phyloP scores from a whole-genome alignment of 768 basidiomycete species.

The Boletus sp. region DNA sequence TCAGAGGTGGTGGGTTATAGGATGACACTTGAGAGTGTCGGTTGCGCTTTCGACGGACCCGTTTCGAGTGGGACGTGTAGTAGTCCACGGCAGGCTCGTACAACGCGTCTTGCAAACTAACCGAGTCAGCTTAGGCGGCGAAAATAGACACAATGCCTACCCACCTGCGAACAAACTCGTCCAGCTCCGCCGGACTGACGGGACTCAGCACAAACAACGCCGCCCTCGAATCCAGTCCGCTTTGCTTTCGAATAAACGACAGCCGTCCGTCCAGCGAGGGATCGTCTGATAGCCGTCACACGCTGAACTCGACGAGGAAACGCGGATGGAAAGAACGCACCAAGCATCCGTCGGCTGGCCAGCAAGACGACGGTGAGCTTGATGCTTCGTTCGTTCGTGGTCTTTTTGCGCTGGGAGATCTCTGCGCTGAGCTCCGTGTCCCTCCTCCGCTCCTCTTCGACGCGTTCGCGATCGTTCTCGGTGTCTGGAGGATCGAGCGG shows the following conservation, averaged over 20 bases:
- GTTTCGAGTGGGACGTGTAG: conserved; percentile 89
- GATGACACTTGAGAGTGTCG: conserved; percentile 65
- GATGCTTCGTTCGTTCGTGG: conserved; percentile 79
- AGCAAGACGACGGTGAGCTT: conserved; percentile 94
- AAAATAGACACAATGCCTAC: too few relatives aligned
- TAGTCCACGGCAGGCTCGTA: conserved; percentile 90
- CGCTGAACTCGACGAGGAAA: neutral
- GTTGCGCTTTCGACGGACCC: conserved; percentile 86
- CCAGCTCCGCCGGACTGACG: conserved; percentile 54
- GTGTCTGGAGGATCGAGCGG: conserved; percentile 55
- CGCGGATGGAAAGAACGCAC: conserved; percentile 40
- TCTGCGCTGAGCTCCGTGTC: conserved; percentile 81
- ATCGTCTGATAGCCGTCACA: conserved; percentile 57
- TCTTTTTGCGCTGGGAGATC: conserved; percentile 76
- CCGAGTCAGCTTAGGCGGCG: neutral
- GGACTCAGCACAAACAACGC: too few relatives aligned
- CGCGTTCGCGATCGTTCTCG: conserved; percentile 55
- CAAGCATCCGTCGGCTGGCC: conserved; percentile 84
- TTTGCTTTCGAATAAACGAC: conserved; percentile 83
- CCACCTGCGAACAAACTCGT: too few relatives aligned
- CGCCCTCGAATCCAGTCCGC: conserved; percentile 87
- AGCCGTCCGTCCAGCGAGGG: conserved; percentile 78
- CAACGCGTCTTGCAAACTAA: conserved; percentile 82
- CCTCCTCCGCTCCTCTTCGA: conserved; percentile 63
- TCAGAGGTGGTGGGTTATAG: conserved; percentile 46